Conservation (phyloP, 306 rosid genomes). For the Parietaria judaica region DNA sequence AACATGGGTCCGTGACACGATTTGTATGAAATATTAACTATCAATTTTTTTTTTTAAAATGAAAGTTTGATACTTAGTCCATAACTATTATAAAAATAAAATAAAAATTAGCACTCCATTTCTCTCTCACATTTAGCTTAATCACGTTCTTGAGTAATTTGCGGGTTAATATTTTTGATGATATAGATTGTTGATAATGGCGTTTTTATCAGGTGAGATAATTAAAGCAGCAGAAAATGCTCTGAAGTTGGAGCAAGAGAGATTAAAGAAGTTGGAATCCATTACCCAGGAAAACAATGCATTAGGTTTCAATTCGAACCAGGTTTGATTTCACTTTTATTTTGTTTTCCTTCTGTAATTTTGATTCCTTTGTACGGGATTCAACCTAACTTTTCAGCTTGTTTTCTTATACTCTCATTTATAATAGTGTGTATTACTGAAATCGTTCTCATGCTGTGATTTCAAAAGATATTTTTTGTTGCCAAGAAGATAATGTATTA, state of each 20-base stretch:
- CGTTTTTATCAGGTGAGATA: slow-evolving; percentile 37
- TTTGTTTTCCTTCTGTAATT: no score
- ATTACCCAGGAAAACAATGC: slow-evolving; percentile 41
- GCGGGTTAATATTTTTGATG: slow-evolving; percentile 2
- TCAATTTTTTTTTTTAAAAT: not conserved
- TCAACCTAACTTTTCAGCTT: no score
- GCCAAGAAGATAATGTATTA: not conserved
- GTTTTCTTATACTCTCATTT: no score
- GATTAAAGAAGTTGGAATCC: slow-evolving; percentile 59
- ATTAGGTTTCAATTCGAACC: slow-evolving; percentile 39
- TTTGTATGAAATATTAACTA: not conserved
- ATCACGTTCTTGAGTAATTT: slow-evolving; percentile 7
- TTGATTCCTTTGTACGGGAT: no score
- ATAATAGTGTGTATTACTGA: no score
- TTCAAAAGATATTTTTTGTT: no score
- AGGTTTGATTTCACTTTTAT: slow-evolving; percentile 32
- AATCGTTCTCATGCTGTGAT: not conserved
- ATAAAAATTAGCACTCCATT: not conserved
- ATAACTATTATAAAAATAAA: not conserved
- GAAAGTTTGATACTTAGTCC: not conserved
- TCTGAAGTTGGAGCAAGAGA: slow-evolving; percentile 54
- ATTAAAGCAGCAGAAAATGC: slow-evolving; percentile 59
- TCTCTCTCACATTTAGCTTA: not conserved
- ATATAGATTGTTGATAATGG: slow-evolving; percentile 7
- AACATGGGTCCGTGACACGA: no score